Evolutionary conservation across 2,329 filamentous ascomycete species (phyloP).

Genomic region (Sarocladium strictum): DNA sequence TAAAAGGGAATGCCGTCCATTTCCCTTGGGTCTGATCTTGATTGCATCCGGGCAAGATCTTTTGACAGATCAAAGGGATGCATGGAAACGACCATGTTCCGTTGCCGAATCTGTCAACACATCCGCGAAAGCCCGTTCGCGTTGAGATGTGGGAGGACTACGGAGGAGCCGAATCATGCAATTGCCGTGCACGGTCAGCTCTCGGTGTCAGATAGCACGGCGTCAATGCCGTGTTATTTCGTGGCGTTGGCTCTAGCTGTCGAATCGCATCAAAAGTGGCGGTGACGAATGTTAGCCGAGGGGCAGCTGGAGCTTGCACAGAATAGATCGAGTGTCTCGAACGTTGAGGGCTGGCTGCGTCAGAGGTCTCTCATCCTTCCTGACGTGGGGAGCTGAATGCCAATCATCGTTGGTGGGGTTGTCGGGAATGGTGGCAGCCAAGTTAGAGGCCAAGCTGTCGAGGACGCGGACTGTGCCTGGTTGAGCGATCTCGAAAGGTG

Average conservation of each 20-base stretch:
- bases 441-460: background rate
- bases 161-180: background rate
- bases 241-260: background rate
- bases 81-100: constrained; percentile 7
- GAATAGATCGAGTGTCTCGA: background rate
- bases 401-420: constrained; percentile 4
- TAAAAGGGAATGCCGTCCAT: background rate
- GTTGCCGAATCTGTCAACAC: background rate
- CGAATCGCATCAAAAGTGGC: background rate
- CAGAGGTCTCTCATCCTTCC: background rate
- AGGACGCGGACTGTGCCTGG: constrained; percentile 1
- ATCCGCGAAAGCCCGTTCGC: background rate
- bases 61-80: background rate
- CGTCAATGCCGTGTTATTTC: constrained; percentile 6
- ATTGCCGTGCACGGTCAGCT: background rate
- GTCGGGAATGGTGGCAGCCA: background rate
- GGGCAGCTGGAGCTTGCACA: background rate
- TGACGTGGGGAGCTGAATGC: constrained; percentile 9
- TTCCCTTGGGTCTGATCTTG: background rate
- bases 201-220: background rate
- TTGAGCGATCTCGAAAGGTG: background rate
- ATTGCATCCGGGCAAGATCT: background rate
- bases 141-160: background rate
- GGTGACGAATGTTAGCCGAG: background rate
- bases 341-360: constrained; percentile 1